Evolutionary conservation across 305 asterid species (phyloP).

Genomic region (Nicotiana rustica): DNA sequence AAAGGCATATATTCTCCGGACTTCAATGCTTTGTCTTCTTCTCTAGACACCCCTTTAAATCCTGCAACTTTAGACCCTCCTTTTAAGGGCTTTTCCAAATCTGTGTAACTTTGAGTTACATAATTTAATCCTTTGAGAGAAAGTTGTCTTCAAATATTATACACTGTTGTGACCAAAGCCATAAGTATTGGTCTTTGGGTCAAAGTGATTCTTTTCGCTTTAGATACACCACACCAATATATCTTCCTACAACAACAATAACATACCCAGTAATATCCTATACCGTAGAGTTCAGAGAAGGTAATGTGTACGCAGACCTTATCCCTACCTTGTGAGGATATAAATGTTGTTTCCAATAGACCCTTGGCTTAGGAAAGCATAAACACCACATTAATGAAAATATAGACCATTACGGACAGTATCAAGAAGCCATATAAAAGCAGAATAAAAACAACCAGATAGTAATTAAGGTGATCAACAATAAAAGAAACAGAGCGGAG

Average conservation of each 20-base stretch:
- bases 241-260: background rate
- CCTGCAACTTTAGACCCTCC: conserved; percentile 70
- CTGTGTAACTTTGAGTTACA: conserved; percentile 53
- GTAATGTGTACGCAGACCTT: too few species aligned
- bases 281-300: too few species aligned
- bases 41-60: conserved; percentile 53
- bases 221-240: conserved; percentile 15
- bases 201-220: conserved; percentile 30
- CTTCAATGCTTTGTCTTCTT: conserved; percentile 67
- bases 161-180: conserved; percentile 5
- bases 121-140: conserved; percentile 38
- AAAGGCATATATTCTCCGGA: conserved; percentile 61
- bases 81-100: conserved; percentile 69
- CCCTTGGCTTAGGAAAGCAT: too few species aligned
- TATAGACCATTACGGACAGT: too few species aligned
- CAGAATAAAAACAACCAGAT: too few species aligned
- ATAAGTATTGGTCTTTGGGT: conserved; percentile 27
- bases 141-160: conserved; percentile 29
- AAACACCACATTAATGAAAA: too few species aligned
- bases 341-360: too few species aligned
- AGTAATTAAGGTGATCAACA: too few species aligned
- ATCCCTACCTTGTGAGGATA: too few species aligned
- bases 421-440: too few species aligned
- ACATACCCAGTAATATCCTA: too few species aligned
- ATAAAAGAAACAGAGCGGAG: too few species aligned